A percentile compares a stretch with the other conserved stretches of the same genome.
Evolutionary conservation across 345 rosid species (phyloP).

Genomic region (Pistacia integerrima): DNA sequence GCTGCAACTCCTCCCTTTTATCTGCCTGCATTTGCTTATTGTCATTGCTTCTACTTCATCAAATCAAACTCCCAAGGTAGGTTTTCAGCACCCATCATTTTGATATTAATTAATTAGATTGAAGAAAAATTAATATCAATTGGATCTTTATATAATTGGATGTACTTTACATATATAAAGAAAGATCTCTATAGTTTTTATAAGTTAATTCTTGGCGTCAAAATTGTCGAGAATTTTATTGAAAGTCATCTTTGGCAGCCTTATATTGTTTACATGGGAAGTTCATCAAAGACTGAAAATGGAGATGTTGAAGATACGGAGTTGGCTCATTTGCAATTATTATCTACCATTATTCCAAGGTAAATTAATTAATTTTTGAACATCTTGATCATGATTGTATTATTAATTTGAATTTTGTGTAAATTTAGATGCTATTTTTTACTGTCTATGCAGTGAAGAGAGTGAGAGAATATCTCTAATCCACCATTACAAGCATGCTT

Average conservation of each 20-base stretch:
- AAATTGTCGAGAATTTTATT: too few relatives aligned
- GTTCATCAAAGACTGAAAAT: slow-evolving; percentile 29
- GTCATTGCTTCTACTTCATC: slow-evolving; percentile 20
- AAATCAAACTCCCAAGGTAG: slow-evolving; percentile 39
- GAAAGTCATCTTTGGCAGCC: slow-evolving; percentile 31
- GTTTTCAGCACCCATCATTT: not conserved
- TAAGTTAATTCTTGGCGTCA: too few relatives aligned
- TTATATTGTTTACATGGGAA: slow-evolving; percentile 76
- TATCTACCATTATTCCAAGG: slow-evolving; percentile 57
- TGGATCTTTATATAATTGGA: too few relatives aligned
- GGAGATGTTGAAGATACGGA: slow-evolving; percentile 27
- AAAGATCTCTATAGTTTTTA: too few relatives aligned
- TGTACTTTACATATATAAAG: too few relatives aligned
- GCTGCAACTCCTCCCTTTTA: slow-evolving; percentile 26
- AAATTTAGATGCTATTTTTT: too few relatives aligned
- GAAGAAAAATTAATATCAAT: not conserved
- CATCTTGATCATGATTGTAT: not conserved
- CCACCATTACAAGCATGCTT: slow-evolving; percentile 64
- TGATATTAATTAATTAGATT: too few relatives aligned
- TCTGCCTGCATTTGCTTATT: slow-evolving; percentile 20
- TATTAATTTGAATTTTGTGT: too few relatives aligned
- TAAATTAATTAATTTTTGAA: not conserved
- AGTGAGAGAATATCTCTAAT: slow-evolving; percentile 41
- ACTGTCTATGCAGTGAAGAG: slow-evolving; percentile 38
- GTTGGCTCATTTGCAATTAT: slow-evolving; percentile 43